Base-by-base conservation (phyloP, 176 grass and related monocot species). In the Lolium rigidum region DNA sequence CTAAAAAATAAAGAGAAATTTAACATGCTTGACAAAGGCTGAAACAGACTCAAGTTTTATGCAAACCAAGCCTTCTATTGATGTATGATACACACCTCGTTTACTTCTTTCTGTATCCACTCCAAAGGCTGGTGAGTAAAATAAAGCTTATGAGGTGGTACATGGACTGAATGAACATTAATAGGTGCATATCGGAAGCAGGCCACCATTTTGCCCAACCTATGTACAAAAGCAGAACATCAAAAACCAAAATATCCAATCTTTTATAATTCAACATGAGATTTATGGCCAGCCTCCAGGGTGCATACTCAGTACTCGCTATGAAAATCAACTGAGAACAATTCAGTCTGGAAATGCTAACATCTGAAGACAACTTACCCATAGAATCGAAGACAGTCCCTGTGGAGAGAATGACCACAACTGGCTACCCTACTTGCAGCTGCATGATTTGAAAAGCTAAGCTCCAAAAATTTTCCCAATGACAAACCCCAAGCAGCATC, bases 381-480 rank as follows among this genome's bases (percentile, higher is more conserved):
- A 87, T 99, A 99, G 50, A 94, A 99, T 48, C 97, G 88, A 69
- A 99, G 90, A 71, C 97, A 99, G 79, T 99, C 97, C 80, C 89
- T 99, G 72, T 99, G 97, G 79, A 99, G 88, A 80, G 92, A 96
- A 87, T 99, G 97, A 25, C 97, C 97, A 51, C 97, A 99, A 69
- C 92, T 86, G 37, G 97, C 94, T 38, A 99, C 92, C 83, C 97
- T 89, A 92, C 92, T 99, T 91, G 94, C 90, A 76, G 97, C 92
- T 88, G 94, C 92, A 86, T 96, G 90, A 52, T 99, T 95, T 82
- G 97, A 94, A 86, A 99, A 99, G 75, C 94, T 96, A 84, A 99
- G 94, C 79, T 99, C 97, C 87, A 99, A 96, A 89, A 95, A 99
- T 87, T 95, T 93, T 80, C 97, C 97, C 83, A 99, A 93, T 83